phyloP scores from a whole-genome alignment of 306 rosid species.

The Clitoria ternatea region DNA sequence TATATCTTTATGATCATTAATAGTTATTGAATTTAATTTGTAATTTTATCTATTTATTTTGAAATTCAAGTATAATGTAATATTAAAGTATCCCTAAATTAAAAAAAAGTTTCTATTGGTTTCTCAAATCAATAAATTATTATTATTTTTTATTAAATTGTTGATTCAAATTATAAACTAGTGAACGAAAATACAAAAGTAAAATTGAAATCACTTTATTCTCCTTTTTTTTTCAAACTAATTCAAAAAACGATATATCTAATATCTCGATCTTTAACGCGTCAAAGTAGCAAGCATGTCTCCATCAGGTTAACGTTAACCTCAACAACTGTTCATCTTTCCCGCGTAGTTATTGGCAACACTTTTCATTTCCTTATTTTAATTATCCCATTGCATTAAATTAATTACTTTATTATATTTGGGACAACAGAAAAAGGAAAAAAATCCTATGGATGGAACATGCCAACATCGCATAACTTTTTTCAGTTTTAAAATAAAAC shows the following conservation, averaged over 20 bases:
- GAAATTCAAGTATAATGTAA: no score
- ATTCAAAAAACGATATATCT: not conserved
- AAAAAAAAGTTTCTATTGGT: no score
- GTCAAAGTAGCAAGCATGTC: constrained; percentile 26
- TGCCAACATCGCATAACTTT: constrained; percentile 12
- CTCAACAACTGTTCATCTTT: constrained; percentile 20
- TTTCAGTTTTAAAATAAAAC: not conserved
- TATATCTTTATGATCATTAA: no score
- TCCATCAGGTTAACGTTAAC: constrained; percentile 16
- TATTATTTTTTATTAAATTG: no score
- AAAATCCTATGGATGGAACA: not conserved
- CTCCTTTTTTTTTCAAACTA: not conserved
- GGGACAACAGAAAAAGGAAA: not conserved
- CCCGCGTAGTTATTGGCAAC: constrained; percentile 35
- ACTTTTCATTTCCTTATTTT: constrained; percentile 11
- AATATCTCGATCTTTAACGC: not conserved
- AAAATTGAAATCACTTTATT: not conserved
- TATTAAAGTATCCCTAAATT: no score
- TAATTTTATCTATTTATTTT: no score
- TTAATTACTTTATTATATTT: not conserved
- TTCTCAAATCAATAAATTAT: no score
- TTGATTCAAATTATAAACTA: no score
- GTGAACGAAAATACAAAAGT: not conserved
- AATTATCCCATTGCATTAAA: not conserved
- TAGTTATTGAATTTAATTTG: no score